Conservation (phyloP, 1,139 yeast genomes). For the Sugiyamaella castrensis region DNA sequence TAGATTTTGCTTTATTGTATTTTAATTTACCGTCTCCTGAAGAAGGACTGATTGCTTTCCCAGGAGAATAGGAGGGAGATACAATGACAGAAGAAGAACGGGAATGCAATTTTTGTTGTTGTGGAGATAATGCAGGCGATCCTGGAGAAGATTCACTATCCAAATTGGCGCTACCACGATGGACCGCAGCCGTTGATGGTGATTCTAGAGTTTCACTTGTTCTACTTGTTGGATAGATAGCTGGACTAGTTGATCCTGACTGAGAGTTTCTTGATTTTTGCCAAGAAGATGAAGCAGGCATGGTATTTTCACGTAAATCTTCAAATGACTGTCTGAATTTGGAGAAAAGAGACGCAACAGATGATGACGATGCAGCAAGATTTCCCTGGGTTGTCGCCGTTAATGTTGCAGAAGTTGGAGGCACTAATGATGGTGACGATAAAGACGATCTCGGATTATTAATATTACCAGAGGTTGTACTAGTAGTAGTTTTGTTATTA, state of each 20-base stretch:
- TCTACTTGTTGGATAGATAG: too few relatives aligned
- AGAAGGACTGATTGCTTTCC: too few relatives aligned
- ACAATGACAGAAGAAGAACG: background rate
- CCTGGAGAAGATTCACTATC: background rate
- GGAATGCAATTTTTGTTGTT: conserved; percentile 1
- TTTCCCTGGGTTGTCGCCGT: background rate
- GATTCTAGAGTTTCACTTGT: background rate
- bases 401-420: background rate
- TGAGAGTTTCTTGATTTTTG: background rate
- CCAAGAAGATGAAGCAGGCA: too few relatives aligned
- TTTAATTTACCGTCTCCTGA: too few relatives aligned
- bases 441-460: too few relatives aligned
- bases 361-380: conserved; percentile 10
- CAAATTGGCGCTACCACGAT: background rate
- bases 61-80: too few relatives aligned
- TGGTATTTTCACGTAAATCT: conserved; percentile 13
- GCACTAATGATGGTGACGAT: background rate
- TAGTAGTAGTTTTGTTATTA: too few relatives aligned
- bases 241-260: background rate
- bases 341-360: conserved; percentile 16
- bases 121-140: background rate
- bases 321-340: conserved; percentile 21
- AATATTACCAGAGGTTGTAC: too few relatives aligned
- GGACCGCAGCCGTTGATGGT: background rate
- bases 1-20: too few relatives aligned